Evolutionary conservation across 1,284 basidiomycete genomes (phyloP), one percentile per base, ranked within the genome.

Genomic region (Irpex rosettiformis): DNA sequence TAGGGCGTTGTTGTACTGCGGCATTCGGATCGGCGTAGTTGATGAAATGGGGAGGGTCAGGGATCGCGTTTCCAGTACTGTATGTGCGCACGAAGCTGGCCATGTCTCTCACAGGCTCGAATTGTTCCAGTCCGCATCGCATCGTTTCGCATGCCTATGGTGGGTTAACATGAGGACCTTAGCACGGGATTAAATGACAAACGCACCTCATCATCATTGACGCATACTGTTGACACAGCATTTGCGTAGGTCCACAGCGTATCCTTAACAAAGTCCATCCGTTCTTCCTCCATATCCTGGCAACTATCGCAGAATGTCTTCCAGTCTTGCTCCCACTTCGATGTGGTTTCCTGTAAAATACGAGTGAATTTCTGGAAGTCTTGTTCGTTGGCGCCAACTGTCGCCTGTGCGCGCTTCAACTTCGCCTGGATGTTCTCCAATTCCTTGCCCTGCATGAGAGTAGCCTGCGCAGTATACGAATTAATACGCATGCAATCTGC

Each of bases 231-330:
- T 3, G 95, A 97, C 21, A 98, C 89, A 1, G 91, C 89, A 72
- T 99, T 99, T 1, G 96, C 95, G 71, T 94, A 98, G 29, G 88
- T 86, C 96, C 96, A 99, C 71, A 97, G 81, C 65, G 94, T 93
- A 71, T 96, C 92, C 76, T 97, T 98, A 76, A 92, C 88, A 69
- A 97, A 93, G 62, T 95, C 93, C 70, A 97, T 77, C 13, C 97
- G 83, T 62, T 96, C 91, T 68, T 98, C 96, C 71, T 99, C 96
- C 51, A 97, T 73, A 75, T 99, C 96, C 75, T 99, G 97, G 65
- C 92, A 95, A 58, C 85, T 86, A 77, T 98, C 95, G 69, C 93
- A 95, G 73, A 95, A 97, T 4, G 76, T 76, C 73, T 94, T 97
- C 96, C 96, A 99, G 63, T 94, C 91, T 58, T 83, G 79, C 70